Conservation (phyloP, 2,329 filamentous ascomycete genomes). For the Leptographium procerum region DNA sequence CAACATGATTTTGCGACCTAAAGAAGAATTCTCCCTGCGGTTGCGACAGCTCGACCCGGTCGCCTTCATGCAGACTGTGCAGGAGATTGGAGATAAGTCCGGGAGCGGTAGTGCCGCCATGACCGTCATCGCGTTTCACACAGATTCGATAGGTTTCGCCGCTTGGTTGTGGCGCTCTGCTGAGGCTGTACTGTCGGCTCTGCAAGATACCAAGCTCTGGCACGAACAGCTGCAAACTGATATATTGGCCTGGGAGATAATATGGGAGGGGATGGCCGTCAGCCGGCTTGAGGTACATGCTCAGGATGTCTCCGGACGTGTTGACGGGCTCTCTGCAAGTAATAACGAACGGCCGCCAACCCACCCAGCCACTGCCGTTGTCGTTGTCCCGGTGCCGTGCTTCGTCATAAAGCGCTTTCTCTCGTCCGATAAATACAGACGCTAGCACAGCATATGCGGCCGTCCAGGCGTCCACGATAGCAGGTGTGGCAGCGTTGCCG, state of each 20-base stretch:
- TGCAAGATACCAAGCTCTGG: slow-evolving; percentile 53
- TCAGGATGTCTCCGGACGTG: slow-evolving; percentile 46
- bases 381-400: slow-evolving; percentile 19
- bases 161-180: slow-evolving; percentile 38
- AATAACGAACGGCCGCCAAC: slow-evolving; percentile 44
- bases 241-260: slow-evolving; percentile 63
- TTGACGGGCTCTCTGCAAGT: slow-evolving; percentile 48
- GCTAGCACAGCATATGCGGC: slow-evolving; percentile 62
- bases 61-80: slow-evolving; percentile 37
- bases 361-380: slow-evolving; percentile 27
- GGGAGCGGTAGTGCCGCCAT: slow-evolving; percentile 21
- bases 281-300: slow-evolving; percentile 57
- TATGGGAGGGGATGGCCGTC: slow-evolving; percentile 44
- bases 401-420: slow-evolving; percentile 45
- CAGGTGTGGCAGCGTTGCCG: slow-evolving; percentile 53
- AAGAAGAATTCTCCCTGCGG: slow-evolving; percentile 53
- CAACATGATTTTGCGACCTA: slow-evolving; percentile 29
- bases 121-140: slow-evolving; percentile 52
- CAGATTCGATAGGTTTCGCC: slow-evolving; percentile 58
- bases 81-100: slow-evolving; percentile 44
- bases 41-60: slow-evolving; percentile 42
- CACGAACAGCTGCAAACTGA: slow-evolving; percentile 52
- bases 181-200: slow-evolving; percentile 65
- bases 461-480: slow-evolving; percentile 59
- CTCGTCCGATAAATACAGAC: slow-evolving; percentile 55